Conservation (phyloP, 2,329 filamentous ascomycete species). For the Helotiales sp. region DNA sequence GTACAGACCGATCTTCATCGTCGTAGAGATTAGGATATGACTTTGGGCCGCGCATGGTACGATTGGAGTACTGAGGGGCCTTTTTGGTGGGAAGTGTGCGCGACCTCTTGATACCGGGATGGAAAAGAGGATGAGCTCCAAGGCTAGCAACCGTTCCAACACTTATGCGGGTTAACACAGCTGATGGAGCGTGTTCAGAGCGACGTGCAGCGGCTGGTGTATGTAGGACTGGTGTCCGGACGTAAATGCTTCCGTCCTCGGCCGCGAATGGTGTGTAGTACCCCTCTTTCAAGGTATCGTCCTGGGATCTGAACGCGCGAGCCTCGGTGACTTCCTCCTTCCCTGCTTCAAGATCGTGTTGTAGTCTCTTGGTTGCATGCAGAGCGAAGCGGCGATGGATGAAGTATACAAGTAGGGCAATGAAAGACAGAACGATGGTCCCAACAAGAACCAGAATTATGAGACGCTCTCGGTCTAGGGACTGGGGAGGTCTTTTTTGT, state of each 20-base stretch:
- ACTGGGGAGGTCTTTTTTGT: background rate
- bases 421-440: background rate
- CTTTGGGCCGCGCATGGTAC: background rate
- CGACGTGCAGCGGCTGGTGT: background rate
- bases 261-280: background rate
- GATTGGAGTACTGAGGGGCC: background rate
- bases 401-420: background rate
- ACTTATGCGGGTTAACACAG: background rate
- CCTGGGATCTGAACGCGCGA: conserved; percentile 11
- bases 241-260: background rate
- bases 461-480: background rate
- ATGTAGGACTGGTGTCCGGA: background rate
- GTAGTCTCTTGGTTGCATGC: background rate
- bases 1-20: background rate
- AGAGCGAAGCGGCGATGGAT: background rate
- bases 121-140: conserved; percentile 14
- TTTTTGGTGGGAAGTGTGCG: conserved; percentile 2
- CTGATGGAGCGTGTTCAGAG: background rate
- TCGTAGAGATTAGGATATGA: conserved; percentile 7
- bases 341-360: conserved; percentile 8
- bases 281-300: conserved; percentile 12
- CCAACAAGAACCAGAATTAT: background rate
- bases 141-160: background rate
- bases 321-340: conserved; percentile 12
- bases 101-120: conserved; percentile 13